These are phyloP conservation scores for Dactylellina sp. DNA, from an alignment of 2,329 filamentous ascomycete genomes.

Conservation along the genomic window DNA sequence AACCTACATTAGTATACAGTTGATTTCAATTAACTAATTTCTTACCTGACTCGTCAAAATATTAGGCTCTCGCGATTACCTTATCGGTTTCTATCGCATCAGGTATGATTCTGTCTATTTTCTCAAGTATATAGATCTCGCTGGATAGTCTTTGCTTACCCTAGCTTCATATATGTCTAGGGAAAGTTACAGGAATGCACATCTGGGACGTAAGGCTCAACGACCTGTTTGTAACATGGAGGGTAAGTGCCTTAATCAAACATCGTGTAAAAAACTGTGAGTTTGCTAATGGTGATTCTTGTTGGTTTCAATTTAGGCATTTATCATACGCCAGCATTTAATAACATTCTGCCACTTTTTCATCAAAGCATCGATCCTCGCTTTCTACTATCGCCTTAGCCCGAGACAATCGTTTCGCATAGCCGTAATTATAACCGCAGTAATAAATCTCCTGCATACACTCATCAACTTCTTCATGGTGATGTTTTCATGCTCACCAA, in stretches of 20 bases:
- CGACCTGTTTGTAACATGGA: constrained; percentile 11
- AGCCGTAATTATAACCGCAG: constrained; percentile 26
- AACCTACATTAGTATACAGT: background rate
- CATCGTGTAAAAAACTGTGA: too few species aligned
- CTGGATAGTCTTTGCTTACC: background rate
- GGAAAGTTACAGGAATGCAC: constrained; percentile 21
- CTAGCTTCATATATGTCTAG: constrained; percentile 1
- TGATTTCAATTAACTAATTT: background rate
- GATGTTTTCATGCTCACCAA: constrained; percentile 38
- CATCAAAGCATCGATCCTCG: constrained; percentile 41
- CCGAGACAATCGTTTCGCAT: constrained; percentile 34
- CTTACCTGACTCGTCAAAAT: too few species aligned
- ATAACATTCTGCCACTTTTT: constrained; percentile 52
- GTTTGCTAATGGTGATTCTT: too few species aligned
- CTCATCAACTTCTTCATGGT: constrained; percentile 23
- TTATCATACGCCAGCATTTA: constrained; percentile 35
- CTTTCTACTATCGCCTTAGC: constrained; percentile 46
- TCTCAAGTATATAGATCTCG: background rate
- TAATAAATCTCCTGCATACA: constrained; percentile 22
- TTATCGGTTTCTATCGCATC: constrained; percentile 16
- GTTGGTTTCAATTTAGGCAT: background rate
- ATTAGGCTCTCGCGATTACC: constrained; percentile 25
- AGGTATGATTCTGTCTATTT: constrained; percentile 5
- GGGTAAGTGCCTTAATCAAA: constrained; percentile 7
- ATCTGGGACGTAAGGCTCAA: constrained; percentile 43